Evolutionary conservation across 2,329 filamentous ascomycete genomes (phyloP).

Genomic region (Ascocoryne sarcoides): DNA sequence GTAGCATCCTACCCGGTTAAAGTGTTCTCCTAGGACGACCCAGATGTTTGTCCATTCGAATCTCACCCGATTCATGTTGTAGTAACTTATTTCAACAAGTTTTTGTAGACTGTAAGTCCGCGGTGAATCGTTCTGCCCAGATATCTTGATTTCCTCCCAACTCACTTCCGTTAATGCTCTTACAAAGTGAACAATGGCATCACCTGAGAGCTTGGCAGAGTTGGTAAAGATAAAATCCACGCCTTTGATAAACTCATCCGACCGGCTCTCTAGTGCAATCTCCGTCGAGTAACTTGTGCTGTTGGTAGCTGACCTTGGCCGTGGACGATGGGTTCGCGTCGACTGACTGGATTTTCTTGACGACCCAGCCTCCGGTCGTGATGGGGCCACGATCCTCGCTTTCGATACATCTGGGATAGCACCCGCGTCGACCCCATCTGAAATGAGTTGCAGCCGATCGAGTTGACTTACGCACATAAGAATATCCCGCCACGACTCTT

Average conservation of each 20-base stretch:
- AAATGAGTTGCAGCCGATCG: slow-evolving; percentile 89
- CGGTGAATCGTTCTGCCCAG: slow-evolving; percentile 88
- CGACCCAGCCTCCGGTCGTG: slow-evolving; percentile 38
- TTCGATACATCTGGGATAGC: slow-evolving; percentile 87
- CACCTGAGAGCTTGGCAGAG: slow-evolving; percentile 84
- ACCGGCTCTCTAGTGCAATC: slow-evolving; percentile 85
- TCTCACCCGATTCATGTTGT: slow-evolving; percentile 97
- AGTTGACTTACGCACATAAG: slow-evolving; percentile 93
- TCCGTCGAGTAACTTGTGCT: slow-evolving; percentile 52
- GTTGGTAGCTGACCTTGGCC: slow-evolving; percentile 43
- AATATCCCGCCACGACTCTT: slow-evolving; percentile 90
- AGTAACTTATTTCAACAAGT: slow-evolving; percentile 96
- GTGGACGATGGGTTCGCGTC: slow-evolving; percentile 37
- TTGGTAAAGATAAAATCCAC: slow-evolving; percentile 97
- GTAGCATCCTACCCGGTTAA: slow-evolving; percentile 95
- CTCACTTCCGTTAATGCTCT: slow-evolving; percentile 88
- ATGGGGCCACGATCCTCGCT: slow-evolving; percentile 57
- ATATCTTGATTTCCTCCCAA: slow-evolving; percentile 98
- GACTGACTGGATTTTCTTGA: slow-evolving; percentile 59
- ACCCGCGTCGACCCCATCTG: slow-evolving; percentile 87
- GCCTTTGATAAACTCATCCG: slow-evolving; percentile 83
- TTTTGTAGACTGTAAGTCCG: slow-evolving; percentile 97
- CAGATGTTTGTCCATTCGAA: slow-evolving; percentile 99
- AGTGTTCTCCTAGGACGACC: slow-evolving; percentile 95
- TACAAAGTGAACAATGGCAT: slow-evolving; percentile 94